phyloP scores from a whole-genome alignment of 257 asterid species.

The Solanum corneliomulleri region DNA sequence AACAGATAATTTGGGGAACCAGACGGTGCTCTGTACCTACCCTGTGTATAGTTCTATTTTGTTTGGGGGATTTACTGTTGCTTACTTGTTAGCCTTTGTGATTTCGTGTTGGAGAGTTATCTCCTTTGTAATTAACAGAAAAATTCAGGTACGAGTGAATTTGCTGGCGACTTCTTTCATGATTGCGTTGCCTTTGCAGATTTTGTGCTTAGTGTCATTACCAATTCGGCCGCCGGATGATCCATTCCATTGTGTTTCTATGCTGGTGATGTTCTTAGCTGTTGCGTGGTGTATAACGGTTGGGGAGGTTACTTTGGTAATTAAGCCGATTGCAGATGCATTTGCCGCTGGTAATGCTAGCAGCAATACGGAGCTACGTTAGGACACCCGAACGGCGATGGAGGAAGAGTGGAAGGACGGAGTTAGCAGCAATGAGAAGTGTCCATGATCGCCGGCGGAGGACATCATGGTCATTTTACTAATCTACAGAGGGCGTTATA shows the following conservation, averaged over 20 bases:
- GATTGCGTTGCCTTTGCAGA: conserved; percentile 50
- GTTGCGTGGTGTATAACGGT: conserved; percentile 30
- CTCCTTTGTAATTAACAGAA: conserved; percentile 51
- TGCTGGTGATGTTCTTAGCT: conserved; percentile 29
- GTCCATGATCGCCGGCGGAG: background rate
- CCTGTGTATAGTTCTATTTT: conserved; percentile 46
- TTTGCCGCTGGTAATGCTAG: conserved; percentile 27
- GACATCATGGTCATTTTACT: background rate
- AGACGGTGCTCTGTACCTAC: conserved; percentile 39
- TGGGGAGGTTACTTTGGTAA: conserved; percentile 46
- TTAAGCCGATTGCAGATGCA: conserved; percentile 58
- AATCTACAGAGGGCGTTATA: background rate
- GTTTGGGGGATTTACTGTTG: conserved; percentile 35
- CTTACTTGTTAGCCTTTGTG: conserved; percentile 37
- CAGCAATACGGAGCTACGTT: background rate
- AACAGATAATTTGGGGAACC: conserved; percentile 16
- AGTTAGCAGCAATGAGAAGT: background rate
- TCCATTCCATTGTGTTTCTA: conserved; percentile 15
- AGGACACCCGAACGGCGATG: background rate
- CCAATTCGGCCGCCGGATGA: conserved; percentile 40
- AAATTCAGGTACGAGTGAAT: conserved; percentile 37
- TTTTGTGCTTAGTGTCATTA: conserved; percentile 31
- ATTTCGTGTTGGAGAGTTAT: conserved; percentile 53
- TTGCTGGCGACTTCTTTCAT: conserved; percentile 36
- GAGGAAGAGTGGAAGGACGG: background rate